phyloP scores from a whole-genome alignment of 225 moss, liverwort and hornwort species.

The Bryum argenteum region DNA sequence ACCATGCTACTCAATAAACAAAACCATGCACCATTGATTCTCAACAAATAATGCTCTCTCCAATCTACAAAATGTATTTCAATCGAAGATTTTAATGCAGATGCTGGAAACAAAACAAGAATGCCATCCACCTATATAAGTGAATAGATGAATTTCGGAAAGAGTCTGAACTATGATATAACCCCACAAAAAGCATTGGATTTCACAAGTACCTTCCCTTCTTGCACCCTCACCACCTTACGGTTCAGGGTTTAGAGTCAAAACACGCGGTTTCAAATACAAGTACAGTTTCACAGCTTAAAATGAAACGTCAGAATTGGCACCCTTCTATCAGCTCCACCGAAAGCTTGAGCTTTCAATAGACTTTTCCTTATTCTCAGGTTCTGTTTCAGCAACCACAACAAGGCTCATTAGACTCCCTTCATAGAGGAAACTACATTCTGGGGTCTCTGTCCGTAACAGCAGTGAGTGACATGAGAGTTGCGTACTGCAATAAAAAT shows the following conservation, averaged over 20 bases:
- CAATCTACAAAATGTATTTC: too few relatives aligned
- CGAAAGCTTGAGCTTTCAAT: conserved; percentile 13
- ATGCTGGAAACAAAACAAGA: too few relatives aligned
- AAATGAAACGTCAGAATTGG: conserved; percentile 25
- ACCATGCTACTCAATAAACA: too few relatives aligned
- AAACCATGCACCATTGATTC: too few relatives aligned
- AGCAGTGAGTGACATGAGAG: background rate
- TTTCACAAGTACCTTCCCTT: conserved; percentile 28
- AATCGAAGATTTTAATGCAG: too few relatives aligned
- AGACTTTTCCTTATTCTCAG: background rate
- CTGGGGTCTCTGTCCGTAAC: too few relatives aligned
- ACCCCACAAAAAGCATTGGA: conserved; percentile 29
- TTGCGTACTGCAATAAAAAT: background rate
- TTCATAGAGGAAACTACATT: background rate
- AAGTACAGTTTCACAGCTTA: conserved; percentile 34
- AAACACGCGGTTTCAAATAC: conserved; percentile 30
- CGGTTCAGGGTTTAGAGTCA: background rate
- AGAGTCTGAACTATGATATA: too few relatives aligned
- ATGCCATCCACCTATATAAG: too few relatives aligned
- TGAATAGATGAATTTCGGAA: too few relatives aligned
- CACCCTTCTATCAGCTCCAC: conserved; percentile 24
- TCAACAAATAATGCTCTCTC: too few relatives aligned
- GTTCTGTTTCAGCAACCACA: background rate
- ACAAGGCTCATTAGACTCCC: background rate
- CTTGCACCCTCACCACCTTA: conserved; percentile 1